Conservation (phyloP, 2,329 filamentous ascomycete genomes). For the Penicillium sp. region DNA sequence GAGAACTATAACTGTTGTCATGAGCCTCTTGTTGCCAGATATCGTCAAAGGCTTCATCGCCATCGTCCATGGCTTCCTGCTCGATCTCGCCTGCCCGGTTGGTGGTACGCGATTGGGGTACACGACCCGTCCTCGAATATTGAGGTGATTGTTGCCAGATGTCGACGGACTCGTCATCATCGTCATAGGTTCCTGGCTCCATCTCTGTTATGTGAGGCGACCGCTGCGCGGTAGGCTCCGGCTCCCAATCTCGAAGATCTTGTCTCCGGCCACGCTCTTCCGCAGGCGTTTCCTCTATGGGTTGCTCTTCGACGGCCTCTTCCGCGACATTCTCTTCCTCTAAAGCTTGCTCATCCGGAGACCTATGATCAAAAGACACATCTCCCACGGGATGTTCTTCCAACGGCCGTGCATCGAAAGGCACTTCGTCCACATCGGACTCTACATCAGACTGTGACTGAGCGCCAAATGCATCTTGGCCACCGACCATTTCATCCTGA, state of each 20-base stretch:
- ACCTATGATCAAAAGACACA: neutral
- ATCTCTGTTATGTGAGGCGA: neutral
- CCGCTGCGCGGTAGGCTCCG: neutral
- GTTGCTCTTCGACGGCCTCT: conserved; percentile 5
- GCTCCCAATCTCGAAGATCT: neutral
- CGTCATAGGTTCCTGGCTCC: neutral
- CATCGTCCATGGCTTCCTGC: conserved; percentile 16
- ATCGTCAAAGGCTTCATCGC: conserved; percentile 39
- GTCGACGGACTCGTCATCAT: conserved; percentile 12
- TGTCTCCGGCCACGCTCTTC: conserved; percentile 8
- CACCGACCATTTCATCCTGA: conserved; percentile 12
- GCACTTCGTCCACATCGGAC: neutral
- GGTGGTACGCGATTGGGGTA: neutral
- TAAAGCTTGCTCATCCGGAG: neutral
- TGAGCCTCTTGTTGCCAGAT: conserved; percentile 47
- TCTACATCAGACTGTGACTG: conserved; percentile 2
- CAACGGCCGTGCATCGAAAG: neutral
- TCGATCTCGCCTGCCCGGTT: conserved; percentile 13
- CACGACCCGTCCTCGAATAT: neutral
- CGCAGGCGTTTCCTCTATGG: neutral
- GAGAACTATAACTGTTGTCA: conserved; percentile 33
- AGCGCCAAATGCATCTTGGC: conserved; percentile 2
- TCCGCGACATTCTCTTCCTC: conserved; percentile 6
- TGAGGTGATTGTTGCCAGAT: conserved; percentile 13
- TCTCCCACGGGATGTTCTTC: conserved; percentile 4